Conservation (phyloP, 1,284 basidiomycete genomes). For the Gastroboletus turbinatus region DNA sequence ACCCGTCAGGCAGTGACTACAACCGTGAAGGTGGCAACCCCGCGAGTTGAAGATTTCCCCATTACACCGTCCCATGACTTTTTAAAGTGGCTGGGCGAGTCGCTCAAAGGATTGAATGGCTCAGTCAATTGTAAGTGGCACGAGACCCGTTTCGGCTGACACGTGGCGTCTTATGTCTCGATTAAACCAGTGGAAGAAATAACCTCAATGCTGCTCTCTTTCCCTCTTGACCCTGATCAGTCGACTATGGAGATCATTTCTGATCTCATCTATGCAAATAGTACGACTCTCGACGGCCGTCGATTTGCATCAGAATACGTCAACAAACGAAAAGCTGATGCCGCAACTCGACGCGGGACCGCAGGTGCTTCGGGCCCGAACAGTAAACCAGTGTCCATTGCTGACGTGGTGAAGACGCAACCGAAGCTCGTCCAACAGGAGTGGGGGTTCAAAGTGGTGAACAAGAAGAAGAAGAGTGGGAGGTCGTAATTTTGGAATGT, state of each 20-base stretch:
- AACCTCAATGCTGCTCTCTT: constrained; percentile 86
- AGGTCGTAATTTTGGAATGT: constrained; percentile 30
- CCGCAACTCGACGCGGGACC: constrained; percentile 48
- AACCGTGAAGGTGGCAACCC: constrained; percentile 40
- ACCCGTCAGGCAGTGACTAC: constrained; percentile 36
- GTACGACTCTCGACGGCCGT: constrained; percentile 91
- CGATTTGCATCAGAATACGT: constrained; percentile 93
- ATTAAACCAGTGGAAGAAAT: constrained; percentile 81
- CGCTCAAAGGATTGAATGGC: constrained; percentile 82
- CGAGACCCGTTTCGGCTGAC: background rate
- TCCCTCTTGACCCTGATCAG: constrained; percentile 85
- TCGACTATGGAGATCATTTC: constrained; percentile 86
- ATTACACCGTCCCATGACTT: constrained; percentile 84
- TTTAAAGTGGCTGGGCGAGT: constrained; percentile 87
- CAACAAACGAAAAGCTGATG: constrained; percentile 81
- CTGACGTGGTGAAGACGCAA: constrained; percentile 86
- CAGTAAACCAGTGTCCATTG: constrained; percentile 67
- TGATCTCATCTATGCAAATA: constrained; percentile 91
- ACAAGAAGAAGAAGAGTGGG: constrained; percentile 89
- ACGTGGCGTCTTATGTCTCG: constrained; percentile 16
- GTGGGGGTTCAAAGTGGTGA: constrained; percentile 89
- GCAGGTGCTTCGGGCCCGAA: constrained; percentile 38
- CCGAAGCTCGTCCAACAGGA: constrained; percentile 77
- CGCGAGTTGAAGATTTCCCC: constrained; percentile 59
- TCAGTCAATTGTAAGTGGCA: constrained; percentile 71